phyloP scores from a whole-genome alignment of 805 yeast genomes.

The Blastobotrys peoriensis region DNA sequence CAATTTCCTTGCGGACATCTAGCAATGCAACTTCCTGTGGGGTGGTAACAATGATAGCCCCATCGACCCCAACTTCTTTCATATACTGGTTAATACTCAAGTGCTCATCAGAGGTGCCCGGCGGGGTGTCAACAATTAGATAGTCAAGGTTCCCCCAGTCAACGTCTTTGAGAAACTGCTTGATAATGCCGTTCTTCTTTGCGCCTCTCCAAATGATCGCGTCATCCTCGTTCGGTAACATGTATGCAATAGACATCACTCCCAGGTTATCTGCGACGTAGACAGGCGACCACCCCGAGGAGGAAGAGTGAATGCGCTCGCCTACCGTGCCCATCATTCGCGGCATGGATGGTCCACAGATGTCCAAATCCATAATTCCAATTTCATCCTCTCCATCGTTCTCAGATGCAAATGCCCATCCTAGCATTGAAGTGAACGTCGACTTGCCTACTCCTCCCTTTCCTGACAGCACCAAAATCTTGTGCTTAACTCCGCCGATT shows the following conservation, averaged over 20 bases:
- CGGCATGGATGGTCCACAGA: conserved; percentile 96
- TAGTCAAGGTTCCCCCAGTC: conserved; percentile 87
- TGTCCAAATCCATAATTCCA: conserved; percentile 96
- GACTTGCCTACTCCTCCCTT: conserved; percentile 95
- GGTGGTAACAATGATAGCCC: conserved; percentile 90
- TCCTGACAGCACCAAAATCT: conserved; percentile 63
- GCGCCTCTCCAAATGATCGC: conserved; percentile 97
- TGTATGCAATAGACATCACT: conserved; percentile 89
- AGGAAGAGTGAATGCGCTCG: conserved; percentile 81
- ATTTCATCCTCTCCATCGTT: conserved; percentile 59
- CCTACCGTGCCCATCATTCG: conserved; percentile 88
- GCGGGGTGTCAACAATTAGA: conserved; percentile 91
- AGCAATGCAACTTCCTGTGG: conserved; percentile 96
- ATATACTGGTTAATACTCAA: conserved; percentile 80
- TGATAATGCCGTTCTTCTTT: conserved; percentile 89
- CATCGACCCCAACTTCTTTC: conserved; percentile 88
- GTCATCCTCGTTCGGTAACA: conserved; percentile 88
- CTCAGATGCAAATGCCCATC: conserved; percentile 85
- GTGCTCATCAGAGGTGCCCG: conserved; percentile 98
- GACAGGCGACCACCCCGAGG: conserved; percentile 94
- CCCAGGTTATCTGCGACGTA: conserved; percentile 93
- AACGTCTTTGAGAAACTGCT: conserved; percentile 89
- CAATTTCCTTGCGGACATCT: conserved; percentile 94
- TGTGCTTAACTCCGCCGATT: conserved; percentile 62
- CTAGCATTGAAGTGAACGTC: conserved; percentile 90